Evolutionary conservation across 345 rosid genomes (phyloP).

Genomic region (Syzygium oleosum): DNA sequence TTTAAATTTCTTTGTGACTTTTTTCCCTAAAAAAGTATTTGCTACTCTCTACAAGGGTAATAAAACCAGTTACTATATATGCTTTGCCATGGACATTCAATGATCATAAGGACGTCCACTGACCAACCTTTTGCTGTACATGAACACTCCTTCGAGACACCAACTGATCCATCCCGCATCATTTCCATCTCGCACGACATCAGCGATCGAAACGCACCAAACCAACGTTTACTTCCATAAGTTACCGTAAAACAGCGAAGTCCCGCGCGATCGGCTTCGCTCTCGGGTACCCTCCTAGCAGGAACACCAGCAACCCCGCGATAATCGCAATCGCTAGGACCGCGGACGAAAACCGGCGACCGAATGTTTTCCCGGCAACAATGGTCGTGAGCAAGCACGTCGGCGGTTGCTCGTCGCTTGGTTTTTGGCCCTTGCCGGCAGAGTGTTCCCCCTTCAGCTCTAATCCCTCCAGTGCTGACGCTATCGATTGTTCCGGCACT

Average conservation of each 20-base stretch:
- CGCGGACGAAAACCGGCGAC: not conserved
- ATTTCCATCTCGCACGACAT: not conserved
- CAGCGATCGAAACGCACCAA: not conserved
- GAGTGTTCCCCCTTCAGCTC: not conserved
- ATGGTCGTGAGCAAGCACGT: conserved; percentile 1
- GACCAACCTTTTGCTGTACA: not conserved
- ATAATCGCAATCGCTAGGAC: conserved; percentile 4
- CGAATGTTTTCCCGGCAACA: not conserved
- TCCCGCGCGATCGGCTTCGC: not conserved
- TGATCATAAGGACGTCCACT: not conserved
- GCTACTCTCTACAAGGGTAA: not conserved
- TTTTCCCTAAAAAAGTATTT: not conserved
- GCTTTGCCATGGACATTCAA: too few relatives aligned
- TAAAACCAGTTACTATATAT: not conserved
- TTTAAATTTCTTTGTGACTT: too few relatives aligned
- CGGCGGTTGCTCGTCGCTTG: not conserved
- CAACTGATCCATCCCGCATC: not conserved
- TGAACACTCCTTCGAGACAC: not conserved
- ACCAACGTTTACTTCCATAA: not conserved
- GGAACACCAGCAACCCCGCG: conserved; percentile 8
- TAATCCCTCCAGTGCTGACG: not conserved
- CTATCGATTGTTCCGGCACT: not conserved
- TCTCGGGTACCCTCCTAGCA: conserved; percentile 5
- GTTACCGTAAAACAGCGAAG: not conserved
- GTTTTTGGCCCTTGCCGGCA: not conserved